Conservation (phyloP, 192 early-diverging fungal species). For the Cladochytrium replicatum region DNA sequence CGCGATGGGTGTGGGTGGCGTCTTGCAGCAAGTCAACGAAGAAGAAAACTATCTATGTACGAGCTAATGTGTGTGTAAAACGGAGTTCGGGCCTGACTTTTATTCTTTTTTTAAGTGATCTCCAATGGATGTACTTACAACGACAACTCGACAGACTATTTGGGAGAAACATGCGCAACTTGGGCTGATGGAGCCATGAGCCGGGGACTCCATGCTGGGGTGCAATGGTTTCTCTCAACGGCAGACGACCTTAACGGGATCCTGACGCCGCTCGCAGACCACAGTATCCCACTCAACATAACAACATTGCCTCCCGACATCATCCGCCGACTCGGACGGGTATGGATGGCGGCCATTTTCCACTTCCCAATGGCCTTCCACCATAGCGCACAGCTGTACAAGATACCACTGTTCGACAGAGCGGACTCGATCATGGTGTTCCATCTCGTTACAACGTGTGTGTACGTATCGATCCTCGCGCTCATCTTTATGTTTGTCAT, state of each 20-base stretch:
- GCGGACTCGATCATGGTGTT: slow-evolving; percentile 17
- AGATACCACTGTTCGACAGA: neutral
- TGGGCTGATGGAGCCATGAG: slow-evolving; percentile 12
- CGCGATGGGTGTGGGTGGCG: too few species aligned
- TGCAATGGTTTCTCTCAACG: slow-evolving; percentile 14
- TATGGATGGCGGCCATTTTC: slow-evolving; percentile 9
- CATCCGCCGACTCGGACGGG: neutral
- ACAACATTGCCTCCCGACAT: slow-evolving; percentile 1
- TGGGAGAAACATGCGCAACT: slow-evolving; percentile 17
- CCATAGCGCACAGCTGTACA: neutral
- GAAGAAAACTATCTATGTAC: too few species aligned
- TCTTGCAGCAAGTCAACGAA: too few species aligned
- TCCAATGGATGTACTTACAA: too few species aligned
- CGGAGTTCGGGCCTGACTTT: too few species aligned
- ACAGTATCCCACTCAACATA: neutral
- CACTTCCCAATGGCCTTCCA: slow-evolving; percentile 13
- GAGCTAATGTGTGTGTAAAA: too few species aligned
- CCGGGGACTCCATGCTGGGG: slow-evolving; percentile 20
- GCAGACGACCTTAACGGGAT: too few species aligned
- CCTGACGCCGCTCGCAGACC: slow-evolving; percentile 1
- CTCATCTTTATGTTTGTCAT: slow-evolving; percentile 16
- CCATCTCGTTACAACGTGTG: slow-evolving; percentile 19
- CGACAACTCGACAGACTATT: slow-evolving; percentile 13
- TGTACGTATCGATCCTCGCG: slow-evolving; percentile 11
- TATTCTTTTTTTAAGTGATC: too few species aligned